Base-by-base conservation (phyloP, 805 yeast genomes). In the Aciculoconidium aculeatum region DNA sequence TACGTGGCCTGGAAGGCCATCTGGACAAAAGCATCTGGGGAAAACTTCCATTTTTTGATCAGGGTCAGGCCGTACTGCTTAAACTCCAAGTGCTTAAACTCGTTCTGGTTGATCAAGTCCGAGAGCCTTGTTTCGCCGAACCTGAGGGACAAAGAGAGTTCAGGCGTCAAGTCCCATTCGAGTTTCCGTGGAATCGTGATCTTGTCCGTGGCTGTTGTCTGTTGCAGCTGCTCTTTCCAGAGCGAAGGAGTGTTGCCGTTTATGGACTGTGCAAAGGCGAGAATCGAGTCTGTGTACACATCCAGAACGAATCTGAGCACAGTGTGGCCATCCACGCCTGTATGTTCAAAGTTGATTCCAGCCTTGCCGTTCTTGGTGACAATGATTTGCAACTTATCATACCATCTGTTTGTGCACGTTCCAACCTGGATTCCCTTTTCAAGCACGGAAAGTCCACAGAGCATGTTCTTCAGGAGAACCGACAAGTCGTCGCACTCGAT, bases 281-380 rank as follows among this genome's bases (percentile, higher is more conserved):
- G 62, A 30, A 87, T 85, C 1, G 95, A 80, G 52, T 87, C 96
- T 0, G 96, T 87, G 52, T 87, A 87, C 32, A 87, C 82, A 54
- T 87, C 96, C 21, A 86, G 76, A 9, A 86, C 94, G 61, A 82
- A 80, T 40, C 96, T 61, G 41, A 87, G 61, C 4, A 87, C 95
- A 0, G 96, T 87, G 54, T 87, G 96, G 33, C 96, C 96, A 57
- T 87, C 96, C 15, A 87, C 94, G 43, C 95, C 95, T 0, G 96
- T 82, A 49, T 87, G 92, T 49, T 87, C 96, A 51, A 87, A 87
- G 54, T 88, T 87, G 41, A 87, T 78, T 16, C 96, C 96, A 2
- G 92, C 95, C 55, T 83, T 82, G 14, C 94, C 94, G 54, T 87
- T 85, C 51, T 77, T 75, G 4, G 95, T 85, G 32, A 87, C 75